Base-by-base conservation (phyloP, 306 rosid species). In the Sechiopsis laciniata region DNA sequence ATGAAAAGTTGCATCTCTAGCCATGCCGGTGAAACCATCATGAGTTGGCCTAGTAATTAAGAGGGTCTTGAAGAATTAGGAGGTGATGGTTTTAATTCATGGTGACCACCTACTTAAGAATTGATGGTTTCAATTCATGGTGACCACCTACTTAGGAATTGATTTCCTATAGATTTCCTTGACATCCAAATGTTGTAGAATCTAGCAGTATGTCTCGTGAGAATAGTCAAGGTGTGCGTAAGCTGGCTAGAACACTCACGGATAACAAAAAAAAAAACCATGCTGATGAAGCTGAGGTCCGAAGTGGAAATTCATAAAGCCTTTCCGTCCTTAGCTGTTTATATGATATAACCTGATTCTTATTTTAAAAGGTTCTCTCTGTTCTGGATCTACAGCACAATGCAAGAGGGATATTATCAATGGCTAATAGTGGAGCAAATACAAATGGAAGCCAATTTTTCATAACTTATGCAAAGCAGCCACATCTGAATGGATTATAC, bases 381-480 rank as follows among this genome's bases (percentile, higher is more conserved):
- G 75, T 69, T 76, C 35, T 76, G 81, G 77, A 79, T 77, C 0
- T 83, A 24, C 42, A 94, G 99, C 96, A 94, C 84, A 94, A 91
- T 77, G 99, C 99, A 45, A 86, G 96, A 80, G 97, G 99, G 48
- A 89, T 91, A 6, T 55, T 94, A 76, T 65, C 97, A 14, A 94
- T 91, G 99, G 99, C 96, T 7, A 94, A 94, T 72, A 91, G 97
- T 77, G 97, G 97, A 74, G 97, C 96, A 21, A 94, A 91, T 76
- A 94, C 97, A n/a, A 94, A 91, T 68, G 95, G 97, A 71, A 94
- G 99, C 67, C 99, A 87, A 78, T 94, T 94, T 87, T 94, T 91
- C 82, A 24, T 89, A 72, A 40, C 72, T 52, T 94, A 87, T 51
- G 99, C 92, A 16, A 94, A 94, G 76, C 96, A 88, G 77, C 97